These are phyloP conservation scores for Phlegmacium glaucopus DNA, from an alignment of 768 basidiomycete genomes.

Conservation along the genomic window DNA sequence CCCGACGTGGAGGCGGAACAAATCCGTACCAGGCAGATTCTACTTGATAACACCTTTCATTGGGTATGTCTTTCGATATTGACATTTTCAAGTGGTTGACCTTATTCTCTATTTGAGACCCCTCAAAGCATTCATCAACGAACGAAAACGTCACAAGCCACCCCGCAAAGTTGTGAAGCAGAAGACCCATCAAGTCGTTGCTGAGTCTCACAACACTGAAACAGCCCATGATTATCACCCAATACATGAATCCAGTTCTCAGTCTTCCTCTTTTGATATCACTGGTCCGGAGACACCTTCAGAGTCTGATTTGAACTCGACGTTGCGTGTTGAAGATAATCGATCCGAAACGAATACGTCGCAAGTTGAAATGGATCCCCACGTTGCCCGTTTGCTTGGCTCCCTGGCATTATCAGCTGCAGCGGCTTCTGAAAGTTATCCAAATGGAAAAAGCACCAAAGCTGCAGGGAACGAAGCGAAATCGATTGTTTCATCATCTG, in stretches of 20 bases:
- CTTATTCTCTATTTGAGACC: constrained; percentile 33
- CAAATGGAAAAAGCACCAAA: background rate
- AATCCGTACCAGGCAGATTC: constrained; percentile 64
- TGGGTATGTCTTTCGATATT: constrained; percentile 41
- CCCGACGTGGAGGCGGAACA: constrained; percentile 89
- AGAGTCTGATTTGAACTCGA: constrained; percentile 32
- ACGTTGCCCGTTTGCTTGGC: constrained; percentile 65
- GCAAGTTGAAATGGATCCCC: constrained; percentile 50
- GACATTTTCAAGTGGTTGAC: constrained; percentile 4
- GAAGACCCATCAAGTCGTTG: constrained; percentile 4
- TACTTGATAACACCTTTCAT: constrained; percentile 97
- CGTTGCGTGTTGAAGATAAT: constrained; percentile 31
- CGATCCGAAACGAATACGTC: constrained; percentile 11
- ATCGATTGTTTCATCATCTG: constrained; percentile 6
- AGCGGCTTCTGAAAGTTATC: constrained; percentile 12
- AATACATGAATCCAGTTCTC: constrained; percentile 62
- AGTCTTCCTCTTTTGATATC: constrained; percentile 52
- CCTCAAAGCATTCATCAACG: constrained; percentile 66
- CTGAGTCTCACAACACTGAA: constrained; percentile 4
- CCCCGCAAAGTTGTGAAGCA: constrained; percentile 24
- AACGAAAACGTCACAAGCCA: constrained; percentile 52
- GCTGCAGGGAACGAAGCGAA: background rate
- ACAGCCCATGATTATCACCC: constrained; percentile 28
- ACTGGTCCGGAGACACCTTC: constrained; percentile 61
- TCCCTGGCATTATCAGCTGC: constrained; percentile 57